phyloP scores from a whole-genome alignment of 305 asterid genomes.

The Ruellia speciosa region DNA sequence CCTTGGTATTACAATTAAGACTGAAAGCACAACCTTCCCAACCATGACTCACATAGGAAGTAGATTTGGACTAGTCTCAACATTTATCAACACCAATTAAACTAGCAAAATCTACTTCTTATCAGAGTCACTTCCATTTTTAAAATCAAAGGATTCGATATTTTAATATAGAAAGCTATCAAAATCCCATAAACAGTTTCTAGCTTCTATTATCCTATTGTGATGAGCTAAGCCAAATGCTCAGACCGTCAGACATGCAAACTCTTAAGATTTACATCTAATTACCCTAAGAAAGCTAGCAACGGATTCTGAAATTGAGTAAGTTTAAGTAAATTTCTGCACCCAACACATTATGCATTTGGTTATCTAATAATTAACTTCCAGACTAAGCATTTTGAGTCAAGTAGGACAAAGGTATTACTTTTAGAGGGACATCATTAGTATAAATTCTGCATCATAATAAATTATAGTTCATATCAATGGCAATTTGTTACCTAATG shows the following conservation, averaged over 20 bases:
- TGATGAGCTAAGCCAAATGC: neutral
- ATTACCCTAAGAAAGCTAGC: neutral
- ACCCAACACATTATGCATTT: neutral
- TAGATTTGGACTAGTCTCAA: too few species aligned
- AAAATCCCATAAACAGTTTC: neutral
- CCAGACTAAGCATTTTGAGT: neutral
- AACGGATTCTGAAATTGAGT: neutral
- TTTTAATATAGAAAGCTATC: neutral
- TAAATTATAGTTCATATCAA: neutral
- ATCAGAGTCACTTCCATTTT: neutral
- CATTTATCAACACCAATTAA: too few species aligned
- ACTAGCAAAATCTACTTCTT: too few species aligned
- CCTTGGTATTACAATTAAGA: too few species aligned
- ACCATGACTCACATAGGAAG: too few species aligned
- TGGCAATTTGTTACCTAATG: constrained; percentile 49
- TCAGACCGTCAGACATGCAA: neutral
- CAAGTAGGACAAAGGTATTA: neutral
- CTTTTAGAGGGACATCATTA: too few species aligned
- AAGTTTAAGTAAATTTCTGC: too few species aligned
- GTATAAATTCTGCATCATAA: neutral
- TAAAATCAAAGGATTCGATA: neutral
- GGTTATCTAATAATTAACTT: neutral
- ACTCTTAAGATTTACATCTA: neutral
- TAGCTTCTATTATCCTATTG: neutral
- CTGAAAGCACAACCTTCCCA: too few species aligned